Conservation (phyloP, 306 rosid species). For the Quercus aquifolioides region DNA sequence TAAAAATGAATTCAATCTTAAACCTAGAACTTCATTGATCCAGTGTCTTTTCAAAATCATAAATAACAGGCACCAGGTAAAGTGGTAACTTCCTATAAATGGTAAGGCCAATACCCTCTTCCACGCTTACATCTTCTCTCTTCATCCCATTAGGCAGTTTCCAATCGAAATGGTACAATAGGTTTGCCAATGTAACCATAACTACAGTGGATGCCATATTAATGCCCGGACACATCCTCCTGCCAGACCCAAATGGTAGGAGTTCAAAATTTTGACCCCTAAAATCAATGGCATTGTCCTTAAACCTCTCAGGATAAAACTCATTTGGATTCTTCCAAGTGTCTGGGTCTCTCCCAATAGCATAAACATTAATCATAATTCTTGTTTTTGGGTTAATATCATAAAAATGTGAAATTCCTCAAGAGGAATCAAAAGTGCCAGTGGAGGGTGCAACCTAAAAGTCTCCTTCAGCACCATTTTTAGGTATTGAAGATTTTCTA, state of each 20-base stretch:
- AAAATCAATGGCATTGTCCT: constrained; percentile 4
- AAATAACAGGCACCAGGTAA: too few species aligned
- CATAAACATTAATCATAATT: constrained; percentile 20
- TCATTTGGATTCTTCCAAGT: constrained; percentile 17
- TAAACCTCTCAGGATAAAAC: constrained; percentile 17
- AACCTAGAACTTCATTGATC: too few species aligned
- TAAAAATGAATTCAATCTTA: too few species aligned
- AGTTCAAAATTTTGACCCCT: constrained; percentile 20
- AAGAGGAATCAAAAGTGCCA: constrained; percentile 7
- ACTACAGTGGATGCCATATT: too few species aligned
- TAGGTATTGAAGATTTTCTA: constrained; percentile 6
- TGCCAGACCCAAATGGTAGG: neutral
- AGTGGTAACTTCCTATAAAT: too few species aligned
- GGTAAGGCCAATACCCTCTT: too few species aligned
- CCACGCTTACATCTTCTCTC: too few species aligned
- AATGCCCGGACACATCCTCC: constrained; percentile 17
- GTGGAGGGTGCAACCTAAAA: constrained; percentile 9
- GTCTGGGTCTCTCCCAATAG: constrained; percentile 18
- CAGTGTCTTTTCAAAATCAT: too few species aligned
- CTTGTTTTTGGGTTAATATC: constrained; percentile 5
- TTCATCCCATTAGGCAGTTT: too few species aligned
- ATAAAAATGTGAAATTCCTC: neutral
- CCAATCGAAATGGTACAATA: too few species aligned
- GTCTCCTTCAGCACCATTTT: constrained; percentile 25
- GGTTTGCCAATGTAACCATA: too few species aligned